Base-by-base conservation (phyloP, 257 asterid species). In the Nyctanthes arbortristis region DNA sequence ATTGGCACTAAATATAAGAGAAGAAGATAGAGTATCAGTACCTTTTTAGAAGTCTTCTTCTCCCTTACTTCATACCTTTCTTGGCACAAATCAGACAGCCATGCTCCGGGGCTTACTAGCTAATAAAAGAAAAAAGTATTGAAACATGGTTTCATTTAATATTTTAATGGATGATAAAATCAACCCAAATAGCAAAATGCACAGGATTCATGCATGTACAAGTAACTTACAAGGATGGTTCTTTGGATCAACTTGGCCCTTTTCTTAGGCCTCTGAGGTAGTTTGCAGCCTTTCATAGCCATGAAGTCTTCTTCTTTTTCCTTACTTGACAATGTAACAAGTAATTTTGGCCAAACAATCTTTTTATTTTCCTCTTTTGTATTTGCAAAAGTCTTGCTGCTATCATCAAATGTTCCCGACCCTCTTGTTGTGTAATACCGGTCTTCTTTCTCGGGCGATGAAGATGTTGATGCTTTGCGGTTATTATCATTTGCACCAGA, bases 381-480 rank as follows among this genome's bases (percentile, higher is more conserved):
- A 66, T 85, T 80, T 31, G 71, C 28, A 67, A 84, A 83, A 29
- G 78, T 61, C 78, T 80, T 89, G 77, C 77, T 68, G 40, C 75
- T 66, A 71, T 89, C 96, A 7, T 89, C 97, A 29, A 89, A 71
- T 34, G 84, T 95, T 27, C 84, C 88, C 0, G 93, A 84, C 11
- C 95, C 93, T 70, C 97, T 81, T 0, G 97, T 92, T 0, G 96
- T 85, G 60, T 85, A 89, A 74, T 87, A 87, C 62, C 93, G 79
- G 37, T 92, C 97, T 79, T 92, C 97, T 75, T 89, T 92, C 81
- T 89, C 96, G 0, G 95, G 93, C 4, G 97, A 89, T 20, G 88
- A 77, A 54, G 88, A 71, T 3, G 79, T 63, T 4, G 75, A 74
- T 20, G 82, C 86, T 75, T 85, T 92, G 5, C 88, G 81, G 57